Percentiles rank a stretch among this genome's conserved stretches.
Conservation (phyloP, 768 basidiomycete species). For the Termitomyces sp. region DNA sequence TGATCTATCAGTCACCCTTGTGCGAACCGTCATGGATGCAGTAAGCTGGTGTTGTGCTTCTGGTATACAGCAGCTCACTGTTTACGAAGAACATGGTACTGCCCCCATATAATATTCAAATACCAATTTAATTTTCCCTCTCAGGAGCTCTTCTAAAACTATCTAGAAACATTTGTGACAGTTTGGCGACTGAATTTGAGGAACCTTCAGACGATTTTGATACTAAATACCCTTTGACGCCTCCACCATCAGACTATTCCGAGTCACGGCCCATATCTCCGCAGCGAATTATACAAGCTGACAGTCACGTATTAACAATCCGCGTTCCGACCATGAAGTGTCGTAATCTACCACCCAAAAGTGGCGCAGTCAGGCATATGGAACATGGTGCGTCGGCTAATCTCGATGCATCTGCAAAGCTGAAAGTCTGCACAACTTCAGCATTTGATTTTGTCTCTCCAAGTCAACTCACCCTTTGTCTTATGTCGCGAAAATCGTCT, state of each 20-base stretch:
- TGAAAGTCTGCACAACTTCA: not conserved
- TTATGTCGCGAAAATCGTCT: conserved; percentile 54
- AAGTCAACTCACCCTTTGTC: conserved; percentile 40
- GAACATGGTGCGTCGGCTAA: not conserved
- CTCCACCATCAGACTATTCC: conserved; percentile 71
- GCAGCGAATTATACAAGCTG: conserved; percentile 17
- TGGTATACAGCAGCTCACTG: conserved; percentile 59
- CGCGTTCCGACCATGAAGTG: conserved; percentile 3
- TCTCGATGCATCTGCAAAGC: not conserved
- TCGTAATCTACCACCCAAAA: not conserved
- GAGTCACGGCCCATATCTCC: conserved; percentile 62
- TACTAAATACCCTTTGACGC: conserved; percentile 66
- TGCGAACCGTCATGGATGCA: conserved; percentile 48
- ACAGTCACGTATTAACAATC: conserved; percentile 18
- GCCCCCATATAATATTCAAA: conserved; percentile 13
- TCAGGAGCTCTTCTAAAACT: conserved; percentile 37
- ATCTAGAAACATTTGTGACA: conserved; percentile 34
- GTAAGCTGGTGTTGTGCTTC: conserved; percentile 57
- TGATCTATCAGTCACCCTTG: conserved; percentile 34
- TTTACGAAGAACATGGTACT: conserved; percentile 69
- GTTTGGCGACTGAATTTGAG: conserved; percentile 12
- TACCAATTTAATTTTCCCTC: not conserved
- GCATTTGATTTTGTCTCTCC: not conserved
- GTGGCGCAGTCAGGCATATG: not conserved
- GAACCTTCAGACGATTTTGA: conserved; percentile 35